Base-by-base conservation (phyloP, 306 rosid species). In the Cicer bijugum region DNA sequence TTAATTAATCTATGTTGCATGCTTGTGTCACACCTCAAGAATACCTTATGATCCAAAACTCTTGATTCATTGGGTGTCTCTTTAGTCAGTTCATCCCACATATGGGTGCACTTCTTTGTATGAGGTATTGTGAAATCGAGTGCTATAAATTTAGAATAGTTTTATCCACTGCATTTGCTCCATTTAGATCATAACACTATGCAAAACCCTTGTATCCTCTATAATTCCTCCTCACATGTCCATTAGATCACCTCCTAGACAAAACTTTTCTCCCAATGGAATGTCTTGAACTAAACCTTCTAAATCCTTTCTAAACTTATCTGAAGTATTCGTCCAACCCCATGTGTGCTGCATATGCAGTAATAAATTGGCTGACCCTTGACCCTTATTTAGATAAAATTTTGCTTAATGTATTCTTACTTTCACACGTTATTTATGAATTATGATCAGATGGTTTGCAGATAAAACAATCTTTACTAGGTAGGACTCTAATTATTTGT, bases 311-410 rank as follows among this genome's bases (percentile, higher is more conserved):
- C 14, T 8, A 15, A 63, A 12, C 33, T 40, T 38, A 39, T 63
- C 39, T 39, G 19, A 39, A 47, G n/a, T 9, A n/a, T 38, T 38
- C 28, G 8, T 62, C 12, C 8, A 62, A 38, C 12, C 1, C 48
- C n/a, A 9, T 9, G 7, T 59, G 7, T 33, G 65, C 19, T 62
- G 46, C 33, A 62, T 62, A 37, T 38, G 23, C 28, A 39, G 68
- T 8, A 62, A 39, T 38, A 8, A 15, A 9, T 39, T 37, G 20
- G 42, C 38, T 68, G 52, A 61, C 70, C 70, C 8, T 40, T 68
- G 52, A 61, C 70, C 70, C 8, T 40, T 33, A 55, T 53, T 52
- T 78, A 46, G 53, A 55, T 64, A 17, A 63, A 60, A 47, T 12
- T 20, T 14, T 46, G 11, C 65, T 16, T 35, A 23, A 71, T 44